Conservation (phyloP, 345 rosid species). For the Carallia pectinifolia region DNA sequence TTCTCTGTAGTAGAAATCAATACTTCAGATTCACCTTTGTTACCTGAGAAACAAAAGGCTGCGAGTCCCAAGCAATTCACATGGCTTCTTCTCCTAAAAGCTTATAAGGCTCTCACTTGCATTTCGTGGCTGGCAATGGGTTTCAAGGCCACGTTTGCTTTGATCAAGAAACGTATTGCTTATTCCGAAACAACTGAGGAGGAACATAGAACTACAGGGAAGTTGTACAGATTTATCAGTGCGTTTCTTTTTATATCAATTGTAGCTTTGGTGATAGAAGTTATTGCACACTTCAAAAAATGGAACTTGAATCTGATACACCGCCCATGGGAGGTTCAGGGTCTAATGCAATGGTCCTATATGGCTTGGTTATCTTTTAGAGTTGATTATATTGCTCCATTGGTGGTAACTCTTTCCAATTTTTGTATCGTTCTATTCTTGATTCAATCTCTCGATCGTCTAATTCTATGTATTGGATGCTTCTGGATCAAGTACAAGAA, state of each 20-base stretch:
- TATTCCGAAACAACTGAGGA: constrained; percentile 48
- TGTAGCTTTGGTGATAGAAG: constrained; percentile 55
- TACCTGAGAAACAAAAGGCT: constrained; percentile 68
- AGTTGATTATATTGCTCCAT: constrained; percentile 71
- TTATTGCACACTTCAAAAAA: constrained; percentile 63
- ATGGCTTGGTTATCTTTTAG: constrained; percentile 79
- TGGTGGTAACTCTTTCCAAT: constrained; percentile 52
- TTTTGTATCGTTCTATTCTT: constrained; percentile 73
- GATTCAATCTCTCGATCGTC: constrained; percentile 84
- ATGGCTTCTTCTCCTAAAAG: constrained; percentile 74
- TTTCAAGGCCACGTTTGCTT: constrained; percentile 33
- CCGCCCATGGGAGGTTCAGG: constrained; percentile 74
- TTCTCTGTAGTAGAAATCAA: constrained; percentile 60
- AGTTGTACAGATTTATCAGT: constrained; percentile 69
- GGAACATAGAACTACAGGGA: constrained; percentile 63
- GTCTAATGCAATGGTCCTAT: constrained; percentile 69
- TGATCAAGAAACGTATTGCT: constrained; percentile 60
- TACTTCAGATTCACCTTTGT: constrained; percentile 54
- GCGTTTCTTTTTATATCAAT: constrained; percentile 60
- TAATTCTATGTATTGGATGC: constrained; percentile 72
- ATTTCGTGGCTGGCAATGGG: constrained; percentile 57
- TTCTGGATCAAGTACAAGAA: constrained; percentile 82
- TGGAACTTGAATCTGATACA: constrained; percentile 66
- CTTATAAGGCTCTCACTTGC: constrained; percentile 54
- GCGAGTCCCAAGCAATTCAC: constrained; percentile 75